Conservation (phyloP, 2,329 filamentous ascomycete species). For the Pseudonectria foliicola region DNA sequence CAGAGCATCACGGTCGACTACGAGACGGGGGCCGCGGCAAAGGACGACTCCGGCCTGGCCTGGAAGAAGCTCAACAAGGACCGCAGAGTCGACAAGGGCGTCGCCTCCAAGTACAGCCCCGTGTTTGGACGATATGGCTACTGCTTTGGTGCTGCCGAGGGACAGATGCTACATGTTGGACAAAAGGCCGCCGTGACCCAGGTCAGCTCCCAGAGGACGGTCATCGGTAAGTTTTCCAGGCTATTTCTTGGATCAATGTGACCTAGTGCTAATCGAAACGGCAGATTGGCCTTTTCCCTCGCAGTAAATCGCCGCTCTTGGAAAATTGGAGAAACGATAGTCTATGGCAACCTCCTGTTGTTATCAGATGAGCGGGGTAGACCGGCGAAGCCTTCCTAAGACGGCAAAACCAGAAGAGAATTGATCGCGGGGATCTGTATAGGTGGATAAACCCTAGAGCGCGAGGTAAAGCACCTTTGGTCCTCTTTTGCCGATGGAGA, state of each 20-base stretch:
- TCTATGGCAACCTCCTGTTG: neutral
- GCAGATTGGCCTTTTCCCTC: conserved; percentile 16
- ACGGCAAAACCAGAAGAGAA: no score
- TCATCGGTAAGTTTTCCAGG: conserved; percentile 11
- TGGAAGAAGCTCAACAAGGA: conserved; percentile 21
- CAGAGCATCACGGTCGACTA: conserved; percentile 21
- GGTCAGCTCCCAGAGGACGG: conserved; percentile 11
- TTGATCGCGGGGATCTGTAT: no score
- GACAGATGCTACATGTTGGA: conserved; percentile 4
- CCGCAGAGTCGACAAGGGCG: conserved; percentile 14
- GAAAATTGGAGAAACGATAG: conserved; percentile 4
- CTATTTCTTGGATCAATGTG: no score
- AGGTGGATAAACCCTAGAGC: no score
- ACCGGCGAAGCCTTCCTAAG: no score
- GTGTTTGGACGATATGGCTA: conserved; percentile 19
- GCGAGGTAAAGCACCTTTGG: no score
- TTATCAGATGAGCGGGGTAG: no score
- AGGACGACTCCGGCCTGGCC: conserved; percentile 11
- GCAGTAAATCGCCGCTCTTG: conserved; percentile 10
- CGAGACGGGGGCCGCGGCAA: conserved; percentile 11
- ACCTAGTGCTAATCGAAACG: neutral
- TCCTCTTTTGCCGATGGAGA: no score
- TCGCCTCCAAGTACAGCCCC: conserved; percentile 13
- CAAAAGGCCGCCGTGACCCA: conserved; percentile 9
- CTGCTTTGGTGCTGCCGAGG: conserved; percentile 11